Evolutionary conservation across 2,329 filamentous ascomycete species (phyloP), one percentile per base, ranked within the genome.

Genomic region (Xylaria sp.): DNA sequence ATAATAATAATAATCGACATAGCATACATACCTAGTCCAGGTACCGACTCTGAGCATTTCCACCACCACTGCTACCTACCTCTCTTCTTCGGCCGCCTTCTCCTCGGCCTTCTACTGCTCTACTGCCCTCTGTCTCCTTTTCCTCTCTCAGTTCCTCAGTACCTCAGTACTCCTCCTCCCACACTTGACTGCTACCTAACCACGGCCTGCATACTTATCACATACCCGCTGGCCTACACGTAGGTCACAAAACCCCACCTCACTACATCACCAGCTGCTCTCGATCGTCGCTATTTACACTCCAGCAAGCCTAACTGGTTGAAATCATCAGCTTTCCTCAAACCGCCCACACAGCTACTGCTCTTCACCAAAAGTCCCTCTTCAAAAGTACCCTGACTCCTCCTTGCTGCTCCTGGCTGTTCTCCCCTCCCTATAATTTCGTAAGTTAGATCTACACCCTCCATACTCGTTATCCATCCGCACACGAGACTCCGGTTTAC

Each of bases 241-340:
- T 68, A 65, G 57, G 66, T 58, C 52, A 63, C 55, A 64, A 52
- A 63, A 43, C 70, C 70, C 70, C 70, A 70, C 69, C 62, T 61
- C 64, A 64, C 67, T 64, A 67, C 60, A 66, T 68, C 66, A 71
- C 65, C 63, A 62, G 66, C 43, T 58, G 52, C 69, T 58, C 58
- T 68, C 41, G 62, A 70, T 70, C 67, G 49, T 67, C 58, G 57
- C 66, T 66, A 67, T 69, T 66, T 67, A 58, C 64, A 55, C 52
- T 55, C 28, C 52, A 67, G 66, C 71, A 61, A 56, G 60, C 70
- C 63, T 65, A 64, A 64, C 69, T 67, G 64, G 55, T 71, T 57
- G 64, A 66, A 69, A 66, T 62, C 58, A 64, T 66, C 69, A 65
- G 61, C 59, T 61, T 66, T 68, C 66, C 64, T 66, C 55, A 54